Conservation (phyloP, 805 yeast species). For the Starmerella stigmatis region DNA sequence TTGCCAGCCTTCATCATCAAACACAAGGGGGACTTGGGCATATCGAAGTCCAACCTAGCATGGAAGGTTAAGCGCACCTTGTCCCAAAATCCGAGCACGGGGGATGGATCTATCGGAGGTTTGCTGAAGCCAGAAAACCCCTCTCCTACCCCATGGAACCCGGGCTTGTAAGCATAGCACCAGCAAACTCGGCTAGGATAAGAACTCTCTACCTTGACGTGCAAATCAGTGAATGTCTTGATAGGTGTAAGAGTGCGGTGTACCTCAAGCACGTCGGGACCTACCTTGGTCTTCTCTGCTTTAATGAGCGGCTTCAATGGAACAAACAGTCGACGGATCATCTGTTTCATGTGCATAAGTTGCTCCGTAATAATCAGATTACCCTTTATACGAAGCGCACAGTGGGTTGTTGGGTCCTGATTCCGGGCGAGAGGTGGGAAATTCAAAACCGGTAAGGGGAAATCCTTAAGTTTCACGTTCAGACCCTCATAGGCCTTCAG, state of each 20-base stretch:
- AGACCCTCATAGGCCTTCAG: conserved; percentile 24
- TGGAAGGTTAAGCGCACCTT: conserved; percentile 67
- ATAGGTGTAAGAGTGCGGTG: conserved; percentile 69
- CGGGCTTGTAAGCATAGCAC: conserved; percentile 79
- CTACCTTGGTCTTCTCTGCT: conserved; percentile 33
- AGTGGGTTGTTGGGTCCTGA: conserved; percentile 27
- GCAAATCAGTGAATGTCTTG: conserved; percentile 56
- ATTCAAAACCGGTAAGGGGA: conserved; percentile 71
- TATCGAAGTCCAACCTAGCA: conserved; percentile 49
- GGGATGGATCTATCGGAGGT: conserved; percentile 81
- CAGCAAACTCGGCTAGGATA: conserved; percentile 60
- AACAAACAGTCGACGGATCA: conserved; percentile 50
- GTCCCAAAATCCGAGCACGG: conserved; percentile 87
- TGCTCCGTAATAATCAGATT: conserved; percentile 62
- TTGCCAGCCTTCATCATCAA: conserved; percentile 52
- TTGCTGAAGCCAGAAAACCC: conserved; percentile 76
- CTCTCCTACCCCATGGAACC: conserved; percentile 66
- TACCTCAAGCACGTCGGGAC: conserved; percentile 45
- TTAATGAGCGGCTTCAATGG: conserved; percentile 44
- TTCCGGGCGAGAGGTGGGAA: conserved; percentile 45
- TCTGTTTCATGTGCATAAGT: conserved; percentile 40
- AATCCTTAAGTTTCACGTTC: conserved; percentile 47
- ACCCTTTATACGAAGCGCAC: conserved; percentile 41
- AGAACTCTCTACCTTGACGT: conserved; percentile 44
- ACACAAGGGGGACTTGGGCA: conserved; percentile 39